Conservation (phyloP, 1,284 basidiomycete genomes). For the Vanrija humicola region DNA sequence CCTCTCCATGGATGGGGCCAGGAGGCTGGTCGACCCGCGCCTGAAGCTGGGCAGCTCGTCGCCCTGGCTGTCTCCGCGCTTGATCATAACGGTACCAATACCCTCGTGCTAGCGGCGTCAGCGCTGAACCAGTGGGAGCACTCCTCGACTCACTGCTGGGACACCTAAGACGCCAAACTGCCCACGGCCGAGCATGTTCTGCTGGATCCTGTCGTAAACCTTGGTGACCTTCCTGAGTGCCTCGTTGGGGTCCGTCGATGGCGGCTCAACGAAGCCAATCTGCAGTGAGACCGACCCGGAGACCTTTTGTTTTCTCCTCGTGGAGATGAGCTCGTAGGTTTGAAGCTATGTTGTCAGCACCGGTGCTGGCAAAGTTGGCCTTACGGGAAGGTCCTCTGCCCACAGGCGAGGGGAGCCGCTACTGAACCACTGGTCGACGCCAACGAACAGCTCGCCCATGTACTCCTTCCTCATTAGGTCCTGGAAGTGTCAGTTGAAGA, state of each 20-base stretch:
- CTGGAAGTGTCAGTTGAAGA: conserved; percentile 21
- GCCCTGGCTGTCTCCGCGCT: not conserved
- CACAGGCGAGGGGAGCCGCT: conserved; percentile 48
- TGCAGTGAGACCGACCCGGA: conserved; percentile 67
- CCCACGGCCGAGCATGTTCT: conserved; percentile 58
- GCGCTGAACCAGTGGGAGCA: not conserved
- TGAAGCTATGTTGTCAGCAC: conserved; percentile 2
- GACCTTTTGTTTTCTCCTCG: conserved; percentile 50
- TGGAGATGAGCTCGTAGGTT: conserved; percentile 53
- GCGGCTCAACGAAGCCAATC: conserved; percentile 65
- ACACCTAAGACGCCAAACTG: conserved; percentile 54
- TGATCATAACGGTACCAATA: conserved; percentile 66
- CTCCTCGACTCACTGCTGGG: conserved; percentile 63
- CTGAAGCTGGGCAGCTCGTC: conserved; percentile 21
- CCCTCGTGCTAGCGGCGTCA: conserved; percentile 66
- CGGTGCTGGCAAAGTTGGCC: conserved; percentile 2
- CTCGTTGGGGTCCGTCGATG: conserved; percentile 21
- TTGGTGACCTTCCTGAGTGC: conserved; percentile 33
- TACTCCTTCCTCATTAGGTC: conserved; percentile 78
- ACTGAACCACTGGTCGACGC: conserved; percentile 74
- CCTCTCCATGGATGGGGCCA: conserved; percentile 7
- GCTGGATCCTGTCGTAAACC: conserved; percentile 63
- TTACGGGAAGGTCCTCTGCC: conserved; percentile 38
- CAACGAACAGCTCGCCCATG: conserved; percentile 77
- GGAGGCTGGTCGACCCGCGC: too few species aligned